Evolutionary conservation across 257 asterid genomes (phyloP), one percentile per base, ranked within the genome.

Genomic region (Nicotiana knightiana): DNA sequence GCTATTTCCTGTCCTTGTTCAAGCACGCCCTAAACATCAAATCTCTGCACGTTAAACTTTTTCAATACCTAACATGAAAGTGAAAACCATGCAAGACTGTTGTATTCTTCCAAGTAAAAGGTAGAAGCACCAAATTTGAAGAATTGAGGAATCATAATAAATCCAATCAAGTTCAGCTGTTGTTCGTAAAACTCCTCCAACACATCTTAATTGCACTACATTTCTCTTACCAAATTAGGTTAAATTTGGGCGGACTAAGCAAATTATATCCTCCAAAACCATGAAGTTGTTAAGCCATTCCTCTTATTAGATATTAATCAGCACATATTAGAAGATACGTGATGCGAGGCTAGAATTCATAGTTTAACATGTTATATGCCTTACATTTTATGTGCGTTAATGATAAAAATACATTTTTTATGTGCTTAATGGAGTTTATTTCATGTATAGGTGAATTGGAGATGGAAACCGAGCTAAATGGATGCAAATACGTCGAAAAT

Each of bases 1-100:
- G 90, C 90, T 28, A 87, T 76, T 87, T 86, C 86, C 32, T 80
- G 81, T 81, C 86, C 85, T 1, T 77, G 80, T 77, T 84, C 73
- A 76, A 86, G 82, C 76, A 63, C 9, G 2, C 86, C 88, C 79
- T 73, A 48, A 48, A 73, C 43, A 73, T 48, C 79, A 73, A 24
- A 48, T 24, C 33, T 71, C 79, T 81, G 78, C 78, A 71, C 0
- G 37, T 70, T 70, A 70, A 63, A 39, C 0, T 4, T 0, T 70
- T 70, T 70, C 55, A 67, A 67, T 0, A 1, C 17, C 32, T 3
- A 67, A 70, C 32, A 39, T 43, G 77, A 43, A 43, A 39, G 11
- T 43, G 11, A 10, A 70, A 70, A 24, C 35, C 33, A 62, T 62
- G 13, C 35, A 62, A n/a, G 35, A 62, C 16, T 24, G 7, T 62